A percentile compares a stretch with the other conserved stretches of the same genome.
Evolutionary conservation across 2,329 filamentous ascomycete species (phyloP).

Genomic region (Tolypocladium guangdongense): DNA sequence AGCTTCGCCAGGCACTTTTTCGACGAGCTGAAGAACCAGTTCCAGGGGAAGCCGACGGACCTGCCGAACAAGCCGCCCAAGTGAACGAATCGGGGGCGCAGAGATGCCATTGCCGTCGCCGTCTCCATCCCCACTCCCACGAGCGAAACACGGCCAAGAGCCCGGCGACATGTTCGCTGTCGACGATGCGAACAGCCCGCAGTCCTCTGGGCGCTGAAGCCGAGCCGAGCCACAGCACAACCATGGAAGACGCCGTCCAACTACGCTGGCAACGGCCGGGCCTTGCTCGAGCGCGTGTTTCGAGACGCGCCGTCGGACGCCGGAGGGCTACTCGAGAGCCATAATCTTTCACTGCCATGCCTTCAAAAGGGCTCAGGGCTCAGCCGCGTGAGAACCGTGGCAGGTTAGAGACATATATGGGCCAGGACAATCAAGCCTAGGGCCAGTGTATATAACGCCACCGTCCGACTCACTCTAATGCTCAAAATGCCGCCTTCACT

Average conservation of each 20-base stretch:
- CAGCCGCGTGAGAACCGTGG: not conserved
- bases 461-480: too few relatives aligned
- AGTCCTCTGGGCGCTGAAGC: not conserved
- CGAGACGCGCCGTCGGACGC: not conserved
- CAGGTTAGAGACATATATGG: too few relatives aligned
- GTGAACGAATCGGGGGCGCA: constrained; percentile 4
- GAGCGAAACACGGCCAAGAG: not conserved
- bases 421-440: not conserved
- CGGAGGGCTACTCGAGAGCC: not conserved
- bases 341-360: not conserved
- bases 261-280: not conserved
- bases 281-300: not conserved
- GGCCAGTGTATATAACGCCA: not conserved
- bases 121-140: not conserved
- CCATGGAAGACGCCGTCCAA: not conserved
- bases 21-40: constrained; percentile 40
- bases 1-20: constrained; percentile 36
- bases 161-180: too few relatives aligned
- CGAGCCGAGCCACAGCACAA: not conserved
- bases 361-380: not conserved
- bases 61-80: constrained; percentile 17
- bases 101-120: not conserved
- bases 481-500: too few relatives aligned
- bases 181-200: too few relatives aligned
- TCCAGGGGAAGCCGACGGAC: constrained; percentile 32